Base-by-base conservation (phyloP, 495 filamentous ascomycete species). In the Penicillium fimorum region DNA sequence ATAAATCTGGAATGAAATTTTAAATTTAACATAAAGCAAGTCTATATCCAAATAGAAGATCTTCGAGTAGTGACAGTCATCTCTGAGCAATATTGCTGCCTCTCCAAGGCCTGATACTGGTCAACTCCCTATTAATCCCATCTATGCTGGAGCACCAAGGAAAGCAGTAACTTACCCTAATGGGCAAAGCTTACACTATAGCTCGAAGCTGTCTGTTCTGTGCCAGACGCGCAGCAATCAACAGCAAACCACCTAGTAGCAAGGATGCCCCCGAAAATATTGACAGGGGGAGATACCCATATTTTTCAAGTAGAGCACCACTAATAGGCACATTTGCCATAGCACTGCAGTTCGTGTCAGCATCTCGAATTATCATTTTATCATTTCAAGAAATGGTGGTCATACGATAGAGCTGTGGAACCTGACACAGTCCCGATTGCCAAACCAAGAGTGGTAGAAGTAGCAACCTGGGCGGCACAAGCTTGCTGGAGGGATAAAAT, bases 401-500 rank as follows among this genome's bases (percentile, higher is more conserved):
- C 70, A 35, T 65, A 77, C 72, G 72, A 72, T 25, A 77, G 49
- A 5, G 75, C 67, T 4, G 63, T 62, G 3, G 73, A 65, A 1
- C 63, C 73, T 46, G 67, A 63, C 0, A 77, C 64, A 6, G 50
- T 50, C 1, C 75, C 75, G 7, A 76, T 64, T 0, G 68, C 64
- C 3, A 71, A 53, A 1, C 75, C 75, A 6, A 70, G 45, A 4
- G 65, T 74, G 6, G 48, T 50, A 6, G 65, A 57, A 0, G 63
- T 73, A 2, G 73, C 55, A 18, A 77, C 55, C 45, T 77, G 69
- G 1, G 65, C 66, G 7, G 73, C 73, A 59, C 73, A 77, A 0
- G 72, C 75, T 67, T 70, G 69, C 37, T 77, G 75, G 0, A 77
- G 63, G 2, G 70, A 73, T 1, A 77, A 46, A 29, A 77, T 76